Evolutionary conservation across 1,139 yeast genomes (phyloP), one percentile per base, ranked within the genome.

Genomic region (Candida sp.): DNA sequence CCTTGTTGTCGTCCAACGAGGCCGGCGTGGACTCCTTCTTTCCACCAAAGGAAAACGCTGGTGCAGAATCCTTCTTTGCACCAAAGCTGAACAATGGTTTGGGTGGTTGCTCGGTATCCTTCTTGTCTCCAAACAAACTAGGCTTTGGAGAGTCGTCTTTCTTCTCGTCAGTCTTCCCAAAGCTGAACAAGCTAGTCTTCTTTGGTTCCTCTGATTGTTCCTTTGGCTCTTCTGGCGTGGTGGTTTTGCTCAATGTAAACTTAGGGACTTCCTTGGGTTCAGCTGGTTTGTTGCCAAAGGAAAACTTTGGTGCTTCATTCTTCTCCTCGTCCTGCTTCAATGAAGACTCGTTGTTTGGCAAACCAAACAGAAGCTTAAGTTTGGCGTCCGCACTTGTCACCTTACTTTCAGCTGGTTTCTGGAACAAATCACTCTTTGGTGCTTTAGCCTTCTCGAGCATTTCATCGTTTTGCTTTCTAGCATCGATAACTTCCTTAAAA

Each of bases 401-500:
- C 4, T 7, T 34, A 22, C n/a, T 26, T 38, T 38, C 42, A 26
- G 28, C 22, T 11, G 31, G 12, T 26, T 38, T 38, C 9, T 26
- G 9, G 11, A 38, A 38, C 30, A 38, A n/a, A 26, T 7, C 17
- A 26, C 3, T 38, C n/a, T 26, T 26, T 1, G 6, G 22, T 11
- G 30, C 5, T 38, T 38, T 38, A 38, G 42, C 22, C 8, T 26
- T 38, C 26, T 35, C 37, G 3, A 40, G 8, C 40, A 40, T 43
- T 12, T 54, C 52, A 12, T 61, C 57, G 17, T 51, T 60, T 31
- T 60, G 62, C 6, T 54, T 55, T 26, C 68, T 56, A 41, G 60
- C 64, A 34, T 58, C 58, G 6, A 68, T 53, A 9, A 71, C 62
- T 8, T 63, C 59, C 34, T 59, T 54, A 37, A 73, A 59, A 42